Evolutionary conservation across 1,284 basidiomycete genomes (phyloP).

Genomic region (Earliella scabrosa): DNA sequence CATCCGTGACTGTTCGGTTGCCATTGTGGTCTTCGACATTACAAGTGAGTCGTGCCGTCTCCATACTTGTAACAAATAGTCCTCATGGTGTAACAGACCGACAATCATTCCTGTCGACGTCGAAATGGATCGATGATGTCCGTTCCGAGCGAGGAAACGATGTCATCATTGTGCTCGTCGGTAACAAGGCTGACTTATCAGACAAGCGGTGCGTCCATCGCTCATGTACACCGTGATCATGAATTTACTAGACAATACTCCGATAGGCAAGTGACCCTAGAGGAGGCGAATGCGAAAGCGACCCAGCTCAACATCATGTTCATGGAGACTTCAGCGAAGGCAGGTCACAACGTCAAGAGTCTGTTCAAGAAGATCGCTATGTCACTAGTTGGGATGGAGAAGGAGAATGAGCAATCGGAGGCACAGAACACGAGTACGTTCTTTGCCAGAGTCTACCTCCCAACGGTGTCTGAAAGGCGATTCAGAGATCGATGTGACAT

Average conservation of each 20-base stretch:
- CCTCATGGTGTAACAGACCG: conserved; percentile 67
- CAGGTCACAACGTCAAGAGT: conserved; percentile 98
- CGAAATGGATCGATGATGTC: conserved; percentile 99
- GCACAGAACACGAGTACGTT: conserved; percentile 73
- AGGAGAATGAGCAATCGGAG: conserved; percentile 69
- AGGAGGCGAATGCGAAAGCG: conserved; percentile 95
- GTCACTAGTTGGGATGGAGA: conserved; percentile 96
- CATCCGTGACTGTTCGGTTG: conserved; percentile 97
- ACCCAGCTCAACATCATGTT: conserved; percentile 96
- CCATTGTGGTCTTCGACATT: conserved; percentile 98
- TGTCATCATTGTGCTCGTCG: conserved; percentile 98
- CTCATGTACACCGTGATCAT: too few relatives aligned
- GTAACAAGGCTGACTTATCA: conserved; percentile 98
- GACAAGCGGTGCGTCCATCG: conserved; percentile 81
- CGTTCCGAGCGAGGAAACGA: conserved; percentile 97
- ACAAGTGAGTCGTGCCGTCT: conserved; percentile 74
- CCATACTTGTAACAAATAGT: not conserved
- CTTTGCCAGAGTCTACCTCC: not conserved
- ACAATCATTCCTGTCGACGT: conserved; percentile 94
- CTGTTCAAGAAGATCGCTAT: conserved; percentile 99
- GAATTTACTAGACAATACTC: not conserved
- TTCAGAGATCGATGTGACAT: conserved; percentile 82
- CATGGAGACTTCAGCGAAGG: conserved; percentile 99
- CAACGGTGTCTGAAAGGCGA: not conserved
- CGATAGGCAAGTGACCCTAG: conserved; percentile 94